Evolutionary conservation across 2,329 filamentous ascomycete species (phyloP).

Genomic region (Trematosphaeria pertusa): DNA sequence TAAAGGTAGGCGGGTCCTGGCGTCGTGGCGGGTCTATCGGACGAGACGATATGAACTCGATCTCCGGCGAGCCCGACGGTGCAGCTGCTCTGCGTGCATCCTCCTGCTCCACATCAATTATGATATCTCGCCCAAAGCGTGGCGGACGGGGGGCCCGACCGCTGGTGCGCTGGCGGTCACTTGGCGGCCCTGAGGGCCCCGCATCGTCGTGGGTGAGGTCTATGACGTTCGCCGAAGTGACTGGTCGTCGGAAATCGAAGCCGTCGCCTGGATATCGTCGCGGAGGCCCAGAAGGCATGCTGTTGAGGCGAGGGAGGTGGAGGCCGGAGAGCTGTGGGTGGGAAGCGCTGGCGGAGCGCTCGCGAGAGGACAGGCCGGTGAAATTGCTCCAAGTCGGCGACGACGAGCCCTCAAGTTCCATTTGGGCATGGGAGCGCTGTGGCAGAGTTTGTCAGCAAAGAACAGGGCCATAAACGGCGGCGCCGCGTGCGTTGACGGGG

Average conservation of each 20-base stretch:
- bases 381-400: slow-evolving; percentile 34
- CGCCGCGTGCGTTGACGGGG: slow-evolving; percentile 5
- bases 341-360: slow-evolving; percentile 17
- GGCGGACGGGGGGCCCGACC: slow-evolving; percentile 47
- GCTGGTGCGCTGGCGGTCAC: slow-evolving; percentile 16
- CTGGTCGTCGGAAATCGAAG: slow-evolving; percentile 61
- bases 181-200: slow-evolving; percentile 18
- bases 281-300: slow-evolving; percentile 40
- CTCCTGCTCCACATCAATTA: slow-evolving; percentile 50
- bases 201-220: slow-evolving; percentile 43
- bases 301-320: slow-evolving; percentile 25
- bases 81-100: slow-evolving; percentile 15
- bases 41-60: slow-evolving; percentile 55
- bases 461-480: slow-evolving; percentile 12
- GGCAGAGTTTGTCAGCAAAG: slow-evolving; percentile 17
- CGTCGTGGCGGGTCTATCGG: slow-evolving; percentile 29
- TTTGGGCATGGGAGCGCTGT: slow-evolving; percentile 45
- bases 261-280: slow-evolving; percentile 60
- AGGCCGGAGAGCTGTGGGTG: slow-evolving; percentile 23
- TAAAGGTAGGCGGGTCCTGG: not conserved
- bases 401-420: slow-evolving; percentile 37
- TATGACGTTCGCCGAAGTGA: slow-evolving; percentile 45
- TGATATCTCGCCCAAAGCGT: slow-evolving; percentile 52
- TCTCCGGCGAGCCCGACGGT: slow-evolving; percentile 50
- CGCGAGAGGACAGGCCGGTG: slow-evolving; percentile 16